Evolutionary conservation across 164 flowering plant genomes (phyloP).

Genomic region (Vitis rupestris): DNA sequence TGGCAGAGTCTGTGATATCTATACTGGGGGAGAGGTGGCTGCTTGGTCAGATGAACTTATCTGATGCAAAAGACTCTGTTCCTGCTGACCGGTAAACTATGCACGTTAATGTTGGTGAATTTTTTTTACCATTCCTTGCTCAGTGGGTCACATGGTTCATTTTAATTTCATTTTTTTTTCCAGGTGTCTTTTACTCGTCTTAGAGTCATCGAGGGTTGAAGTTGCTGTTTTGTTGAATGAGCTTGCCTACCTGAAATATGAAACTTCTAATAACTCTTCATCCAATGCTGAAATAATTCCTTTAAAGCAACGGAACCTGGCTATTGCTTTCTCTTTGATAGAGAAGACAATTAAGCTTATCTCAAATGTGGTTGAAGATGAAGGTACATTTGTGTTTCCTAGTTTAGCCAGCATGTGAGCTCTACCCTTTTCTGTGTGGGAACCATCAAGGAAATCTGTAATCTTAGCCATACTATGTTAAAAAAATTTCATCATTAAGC

Average conservation of each 20-base stretch:
- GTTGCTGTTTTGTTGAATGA: conserved; percentile 87
- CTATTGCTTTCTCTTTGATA: conserved; percentile 63
- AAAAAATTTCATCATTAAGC: too few species aligned
- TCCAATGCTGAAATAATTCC: conserved; percentile 35
- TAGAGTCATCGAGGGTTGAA: conserved; percentile 91
- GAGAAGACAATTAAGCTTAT: conserved; percentile 76
- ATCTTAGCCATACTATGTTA: too few species aligned
- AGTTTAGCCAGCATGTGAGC: too few species aligned
- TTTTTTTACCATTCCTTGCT: neutral
- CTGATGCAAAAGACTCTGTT: conserved; percentile 37
- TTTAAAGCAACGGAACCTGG: conserved; percentile 61
- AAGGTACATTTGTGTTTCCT: conserved; percentile 40
- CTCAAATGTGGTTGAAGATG: conserved; percentile 44
- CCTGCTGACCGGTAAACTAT: conserved; percentile 68
- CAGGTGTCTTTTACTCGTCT: conserved; percentile 84
- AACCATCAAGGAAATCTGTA: too few species aligned
- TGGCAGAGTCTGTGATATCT: conserved; percentile 72
- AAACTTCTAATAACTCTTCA: conserved; percentile 55
- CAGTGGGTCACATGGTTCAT: neutral
- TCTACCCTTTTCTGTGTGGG: too few species aligned
- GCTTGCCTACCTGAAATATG: conserved; percentile 78
- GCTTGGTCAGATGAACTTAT: conserved; percentile 44
- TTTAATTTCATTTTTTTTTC: conserved; percentile 10
- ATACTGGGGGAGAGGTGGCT: conserved; percentile 78
- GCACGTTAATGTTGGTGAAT: neutral